Conservation (phyloP, 768 basidiomycete genomes). For the Suillus paluster region DNA sequence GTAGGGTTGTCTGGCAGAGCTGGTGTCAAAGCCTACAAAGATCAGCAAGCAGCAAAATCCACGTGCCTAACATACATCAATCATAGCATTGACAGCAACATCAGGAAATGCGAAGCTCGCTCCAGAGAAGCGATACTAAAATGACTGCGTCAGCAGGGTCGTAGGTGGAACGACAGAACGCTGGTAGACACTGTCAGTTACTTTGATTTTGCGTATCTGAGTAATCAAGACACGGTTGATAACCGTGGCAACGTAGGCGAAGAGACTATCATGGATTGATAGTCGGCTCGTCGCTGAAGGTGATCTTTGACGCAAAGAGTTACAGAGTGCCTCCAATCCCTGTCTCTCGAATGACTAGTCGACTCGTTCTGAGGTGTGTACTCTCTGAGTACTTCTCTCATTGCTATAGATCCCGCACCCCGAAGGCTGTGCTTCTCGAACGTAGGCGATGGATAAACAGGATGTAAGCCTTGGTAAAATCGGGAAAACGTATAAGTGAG, state of each 20-base stretch:
- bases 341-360: constrained; percentile 17
- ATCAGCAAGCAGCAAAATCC: background rate
- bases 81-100: constrained; percentile 23
- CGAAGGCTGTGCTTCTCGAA: constrained; percentile 29
- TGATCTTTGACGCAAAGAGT: constrained; percentile 9
- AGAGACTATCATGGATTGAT: constrained; percentile 35
- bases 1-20: constrained; percentile 11
- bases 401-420: constrained; percentile 13
- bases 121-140: constrained; percentile 22
- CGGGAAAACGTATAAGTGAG: constrained; percentile 33
- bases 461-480: constrained; percentile 27
- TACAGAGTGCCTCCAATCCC: constrained; percentile 20
- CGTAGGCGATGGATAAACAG: constrained; percentile 19
- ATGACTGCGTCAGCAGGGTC: background rate
- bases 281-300: constrained; percentile 5
- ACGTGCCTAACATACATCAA: constrained; percentile 17
- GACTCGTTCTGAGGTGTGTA: constrained; percentile 18
- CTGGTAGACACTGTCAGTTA: constrained; percentile 29
- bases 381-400: constrained; percentile 12
- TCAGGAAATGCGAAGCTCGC: constrained; percentile 23
- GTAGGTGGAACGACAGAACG: background rate
- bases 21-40: constrained; percentile 15
- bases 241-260: constrained; percentile 28
- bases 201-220: constrained; percentile 26
- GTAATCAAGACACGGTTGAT: constrained; percentile 20